Conservation (phyloP, 2,329 filamentous ascomycete genomes). For the Zymoseptoria crescenta region DNA sequence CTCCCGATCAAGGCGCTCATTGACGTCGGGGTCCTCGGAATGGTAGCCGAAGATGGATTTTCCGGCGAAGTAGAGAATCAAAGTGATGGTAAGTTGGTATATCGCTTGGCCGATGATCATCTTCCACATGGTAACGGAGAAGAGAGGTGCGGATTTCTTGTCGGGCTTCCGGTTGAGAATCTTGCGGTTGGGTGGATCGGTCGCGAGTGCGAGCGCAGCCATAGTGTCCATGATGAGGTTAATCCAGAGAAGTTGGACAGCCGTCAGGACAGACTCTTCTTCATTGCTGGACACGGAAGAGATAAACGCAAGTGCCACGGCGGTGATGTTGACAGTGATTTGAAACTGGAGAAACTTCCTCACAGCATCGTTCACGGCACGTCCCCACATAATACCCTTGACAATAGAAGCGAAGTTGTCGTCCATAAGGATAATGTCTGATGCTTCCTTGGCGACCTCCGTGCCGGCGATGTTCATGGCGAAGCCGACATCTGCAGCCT, state of each 20-base stretch:
- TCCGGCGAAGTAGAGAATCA: slow-evolving; percentile 74
- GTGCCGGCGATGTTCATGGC: slow-evolving; percentile 62
- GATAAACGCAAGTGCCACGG: slow-evolving; percentile 79
- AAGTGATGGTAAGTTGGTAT: slow-evolving; percentile 73
- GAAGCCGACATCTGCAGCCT: slow-evolving; percentile 59
- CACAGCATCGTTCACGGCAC: slow-evolving; percentile 49
- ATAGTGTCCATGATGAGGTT: slow-evolving; percentile 98
- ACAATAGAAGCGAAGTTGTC: slow-evolving; percentile 58
- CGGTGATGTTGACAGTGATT: slow-evolving; percentile 85
- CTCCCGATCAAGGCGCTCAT: slow-evolving; percentile 38
- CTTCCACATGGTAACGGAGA: slow-evolving; percentile 95
- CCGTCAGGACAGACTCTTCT: slow-evolving; percentile 70
- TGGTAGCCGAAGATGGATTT: slow-evolving; percentile 51
- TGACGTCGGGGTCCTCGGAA: slow-evolving; percentile 30
- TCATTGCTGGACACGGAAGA: slow-evolving; percentile 65
- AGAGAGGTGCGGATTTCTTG: slow-evolving; percentile 64
- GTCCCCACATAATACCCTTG: slow-evolving; percentile 54
- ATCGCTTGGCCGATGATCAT: slow-evolving; percentile 93
- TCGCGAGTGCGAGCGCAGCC: slow-evolving; percentile 78
- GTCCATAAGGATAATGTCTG: slow-evolving; percentile 55
- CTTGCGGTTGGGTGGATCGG: slow-evolving; percentile 76
- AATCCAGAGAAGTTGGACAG: slow-evolving; percentile 90
- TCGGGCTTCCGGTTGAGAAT: slow-evolving; percentile 75
- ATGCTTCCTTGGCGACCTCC: slow-evolving; percentile 56
- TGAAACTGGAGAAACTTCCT: slow-evolving; percentile 59